Percentiles rank a stretch among this genome's conserved stretches.
Conservation (phyloP, 352 stramenopile species). For the Phytophthora constricta region DNA sequence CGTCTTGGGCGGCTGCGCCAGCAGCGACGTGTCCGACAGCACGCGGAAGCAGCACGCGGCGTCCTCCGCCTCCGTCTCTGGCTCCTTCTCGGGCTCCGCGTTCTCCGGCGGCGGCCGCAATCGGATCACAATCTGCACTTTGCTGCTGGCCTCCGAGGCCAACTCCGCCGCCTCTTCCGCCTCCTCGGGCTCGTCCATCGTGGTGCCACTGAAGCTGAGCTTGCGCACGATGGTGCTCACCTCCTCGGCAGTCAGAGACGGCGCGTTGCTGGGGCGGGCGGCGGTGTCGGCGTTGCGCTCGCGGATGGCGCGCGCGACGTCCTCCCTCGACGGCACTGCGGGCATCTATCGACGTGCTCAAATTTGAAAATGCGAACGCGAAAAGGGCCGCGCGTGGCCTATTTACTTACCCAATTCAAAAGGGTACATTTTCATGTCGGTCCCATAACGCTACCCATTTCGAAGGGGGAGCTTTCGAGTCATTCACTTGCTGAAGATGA, state of each 20-base stretch:
- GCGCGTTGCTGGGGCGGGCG: conserved; percentile 16
- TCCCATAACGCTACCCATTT: too few species aligned
- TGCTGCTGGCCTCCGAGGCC: conserved; percentile 12
- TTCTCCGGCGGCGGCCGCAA: conserved; percentile 59
- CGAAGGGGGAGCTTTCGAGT: too few species aligned
- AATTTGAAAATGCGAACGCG: conserved; percentile 15
- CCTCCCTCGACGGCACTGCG: conserved; percentile 16
- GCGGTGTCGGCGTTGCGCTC: conserved; percentile 21
- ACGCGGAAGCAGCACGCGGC: conserved; percentile 60
- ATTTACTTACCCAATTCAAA: too few species aligned
- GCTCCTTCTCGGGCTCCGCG: conserved; percentile 12
- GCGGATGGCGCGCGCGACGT: conserved; percentile 28
- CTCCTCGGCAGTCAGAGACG: conserved; percentile 22
- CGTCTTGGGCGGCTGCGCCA: conserved; percentile 76
- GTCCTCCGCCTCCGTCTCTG: conserved; percentile 21
- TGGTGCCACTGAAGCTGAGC: conserved; percentile 67
- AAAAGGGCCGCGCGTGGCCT: too few species aligned
- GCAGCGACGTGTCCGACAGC: conserved; percentile 61
- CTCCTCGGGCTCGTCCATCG: conserved; percentile 38
- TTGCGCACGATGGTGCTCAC: conserved; percentile 46
- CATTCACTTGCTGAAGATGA: conserved; percentile 19
- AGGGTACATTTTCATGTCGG: conserved; percentile 7
- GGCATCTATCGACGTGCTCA: conserved; percentile 5
- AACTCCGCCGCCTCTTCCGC: conserved; percentile 20
- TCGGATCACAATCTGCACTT: conserved; percentile 73